These are phyloP conservation scores for Alternaria sp. DNA, from an alignment of 2,329 filamentous ascomycete species.

Conservation along the genomic window DNA sequence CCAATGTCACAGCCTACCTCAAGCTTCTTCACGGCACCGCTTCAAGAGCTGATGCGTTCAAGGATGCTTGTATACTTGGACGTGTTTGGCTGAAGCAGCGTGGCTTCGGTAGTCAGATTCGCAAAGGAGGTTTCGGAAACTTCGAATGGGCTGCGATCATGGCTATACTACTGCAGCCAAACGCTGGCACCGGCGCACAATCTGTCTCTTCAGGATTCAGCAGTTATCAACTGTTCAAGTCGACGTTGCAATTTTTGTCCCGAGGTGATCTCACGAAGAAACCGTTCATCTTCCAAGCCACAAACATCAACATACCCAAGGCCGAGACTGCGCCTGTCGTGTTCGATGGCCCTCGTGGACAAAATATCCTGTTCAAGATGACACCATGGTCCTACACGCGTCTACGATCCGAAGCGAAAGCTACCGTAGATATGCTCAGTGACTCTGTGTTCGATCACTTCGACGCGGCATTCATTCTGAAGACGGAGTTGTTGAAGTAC, in stretches of 20 bases:
- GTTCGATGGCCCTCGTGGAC: conserved; percentile 74
- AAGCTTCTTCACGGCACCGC: conserved; percentile 74
- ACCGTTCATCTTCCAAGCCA: conserved; percentile 62
- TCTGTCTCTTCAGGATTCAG: conserved; percentile 81
- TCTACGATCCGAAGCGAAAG: conserved; percentile 75
- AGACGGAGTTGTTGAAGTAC: conserved; percentile 58
- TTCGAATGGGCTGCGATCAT: conserved; percentile 89
- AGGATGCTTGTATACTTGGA: conserved; percentile 84
- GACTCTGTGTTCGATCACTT: conserved; percentile 81
- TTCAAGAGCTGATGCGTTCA: conserved; percentile 74
- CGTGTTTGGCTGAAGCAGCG: conserved; percentile 89
- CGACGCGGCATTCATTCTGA: conserved; percentile 78
- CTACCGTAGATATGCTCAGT: conserved; percentile 76
- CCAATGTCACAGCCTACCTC: conserved; percentile 74
- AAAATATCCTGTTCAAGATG: conserved; percentile 94
- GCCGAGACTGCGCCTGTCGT: conserved; percentile 68
- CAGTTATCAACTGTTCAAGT: conserved; percentile 94
- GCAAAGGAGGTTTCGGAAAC: conserved; percentile 83
- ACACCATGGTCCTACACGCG: conserved; percentile 78
- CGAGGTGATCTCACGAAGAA: conserved; percentile 73
- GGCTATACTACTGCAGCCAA: conserved; percentile 80
- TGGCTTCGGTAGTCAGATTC: conserved; percentile 74
- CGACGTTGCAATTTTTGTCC: conserved; percentile 84
- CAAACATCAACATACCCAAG: conserved; percentile 40
- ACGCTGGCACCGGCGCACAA: conserved; percentile 72